Conservation (phyloP, 805 yeast genomes). For the Lipomyces chichibuensis region DNA sequence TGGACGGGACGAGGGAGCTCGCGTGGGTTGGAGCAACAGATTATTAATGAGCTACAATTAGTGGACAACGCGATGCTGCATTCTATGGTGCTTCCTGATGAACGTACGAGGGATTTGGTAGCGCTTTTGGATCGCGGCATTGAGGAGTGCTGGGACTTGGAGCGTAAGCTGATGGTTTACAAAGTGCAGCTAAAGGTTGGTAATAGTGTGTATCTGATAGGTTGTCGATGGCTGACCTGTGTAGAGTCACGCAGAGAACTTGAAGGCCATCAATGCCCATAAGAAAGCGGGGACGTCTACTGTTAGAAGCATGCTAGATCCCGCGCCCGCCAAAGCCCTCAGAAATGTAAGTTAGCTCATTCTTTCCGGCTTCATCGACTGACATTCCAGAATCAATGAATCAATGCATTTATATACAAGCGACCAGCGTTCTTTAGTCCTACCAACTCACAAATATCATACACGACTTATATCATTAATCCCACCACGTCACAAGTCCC, state of each 20-base stretch:
- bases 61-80: constrained; percentile 66
- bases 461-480: constrained; percentile 44
- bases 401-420: too few relatives aligned
- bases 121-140: constrained; percentile 51
- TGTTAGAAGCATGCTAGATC: too few relatives aligned
- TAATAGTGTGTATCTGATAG: neutral
- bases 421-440: too few relatives aligned
- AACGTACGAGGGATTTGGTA: constrained; percentile 50
- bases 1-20: constrained; percentile 76
- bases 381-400: too few relatives aligned
- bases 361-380: too few relatives aligned
- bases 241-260: constrained; percentile 20
- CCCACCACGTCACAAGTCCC: constrained; percentile 99
- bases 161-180: constrained; percentile 52
- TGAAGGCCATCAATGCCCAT: constrained; percentile 3
- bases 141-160: constrained; percentile 58
- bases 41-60: constrained; percentile 59
- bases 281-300: neutral
- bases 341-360: neutral
- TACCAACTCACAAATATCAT: neutral
- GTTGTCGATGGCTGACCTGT: neutral
- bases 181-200: constrained; percentile 25
- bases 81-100: constrained; percentile 56
- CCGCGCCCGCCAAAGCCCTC: neutral
- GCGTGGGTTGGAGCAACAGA: constrained; percentile 57